phyloP scores from a whole-genome alignment of 148 eudicot genomes.

The Diospyros kaki region DNA sequence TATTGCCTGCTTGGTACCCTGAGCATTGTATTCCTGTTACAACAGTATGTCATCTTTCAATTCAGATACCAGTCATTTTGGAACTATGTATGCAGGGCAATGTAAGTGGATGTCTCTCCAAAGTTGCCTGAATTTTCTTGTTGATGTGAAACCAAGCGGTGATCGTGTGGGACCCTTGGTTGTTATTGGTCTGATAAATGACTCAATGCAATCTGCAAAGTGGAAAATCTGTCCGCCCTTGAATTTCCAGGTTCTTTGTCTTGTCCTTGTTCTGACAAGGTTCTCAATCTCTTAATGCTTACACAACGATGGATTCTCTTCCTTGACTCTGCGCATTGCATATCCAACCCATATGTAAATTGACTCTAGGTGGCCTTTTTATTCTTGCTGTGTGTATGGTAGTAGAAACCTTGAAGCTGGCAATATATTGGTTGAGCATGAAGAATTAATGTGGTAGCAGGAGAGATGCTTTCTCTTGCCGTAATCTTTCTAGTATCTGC shows the following conservation, averaged over 20 bases:
- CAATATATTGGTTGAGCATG: too few species aligned
- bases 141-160: conserved; percentile 46
- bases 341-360: too few species aligned
- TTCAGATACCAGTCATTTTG: not conserved
- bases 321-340: too few species aligned
- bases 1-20: not conserved
- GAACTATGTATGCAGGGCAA: conserved; percentile 28
- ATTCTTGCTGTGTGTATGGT: too few species aligned
- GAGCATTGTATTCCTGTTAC: conserved; percentile 1
- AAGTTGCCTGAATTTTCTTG: conserved; percentile 42
- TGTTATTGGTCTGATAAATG: conserved; percentile 57
- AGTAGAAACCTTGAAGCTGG: too few species aligned
- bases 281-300: too few species aligned
- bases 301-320: too few species aligned
- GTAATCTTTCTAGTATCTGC: too few species aligned
- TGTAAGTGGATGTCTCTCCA: conserved; percentile 62
- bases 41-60: not conserved
- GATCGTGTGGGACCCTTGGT: conserved; percentile 76
- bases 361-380: too few species aligned
- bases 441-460: too few species aligned
- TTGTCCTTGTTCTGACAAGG: too few species aligned
- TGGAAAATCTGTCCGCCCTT: conserved; percentile 40
- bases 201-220: conserved; percentile 28
- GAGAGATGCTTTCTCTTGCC: too few species aligned
- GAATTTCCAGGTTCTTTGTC: conserved; percentile 77